These are phyloP conservation scores for Acanthamoeba rhysodes DNA, from an alignment of 208 protist genomes.

Conservation along the genomic window DNA sequence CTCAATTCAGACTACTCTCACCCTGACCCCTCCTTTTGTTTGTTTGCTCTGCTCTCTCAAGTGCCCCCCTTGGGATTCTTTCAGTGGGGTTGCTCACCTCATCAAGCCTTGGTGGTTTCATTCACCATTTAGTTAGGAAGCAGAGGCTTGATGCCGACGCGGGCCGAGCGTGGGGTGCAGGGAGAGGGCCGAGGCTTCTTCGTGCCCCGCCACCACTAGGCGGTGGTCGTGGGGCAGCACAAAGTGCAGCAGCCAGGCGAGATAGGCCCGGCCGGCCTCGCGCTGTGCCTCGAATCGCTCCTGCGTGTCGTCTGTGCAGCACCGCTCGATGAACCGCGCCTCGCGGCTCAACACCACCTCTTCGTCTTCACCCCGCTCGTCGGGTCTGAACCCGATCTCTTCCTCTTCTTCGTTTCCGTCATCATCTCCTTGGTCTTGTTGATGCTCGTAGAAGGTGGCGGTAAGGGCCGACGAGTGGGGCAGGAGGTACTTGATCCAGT, in stretches of 20 bases:
- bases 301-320: conserved; percentile 20
- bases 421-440: not conserved
- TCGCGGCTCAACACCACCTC: not conserved
- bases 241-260: not conserved
- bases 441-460: not conserved
- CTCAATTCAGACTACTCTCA: conserved; percentile 76
- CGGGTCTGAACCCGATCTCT: not conserved
- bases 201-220: not conserved
- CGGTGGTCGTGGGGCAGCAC: not conserved
- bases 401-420: not conserved
- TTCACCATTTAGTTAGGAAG: no score
- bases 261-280: conserved; percentile 3
- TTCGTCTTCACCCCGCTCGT: conserved; percentile 31
- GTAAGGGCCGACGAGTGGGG: not conserved
- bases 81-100: no score
- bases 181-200: not conserved
- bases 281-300: conserved; percentile 45
- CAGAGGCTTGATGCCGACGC: no score
- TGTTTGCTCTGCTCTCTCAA: not conserved
- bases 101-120: no score
- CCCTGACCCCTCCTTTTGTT: conserved; percentile 11
- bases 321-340: conserved; percentile 10
- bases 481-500: conserved; percentile 5
- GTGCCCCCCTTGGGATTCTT: no score
- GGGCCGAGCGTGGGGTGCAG: no score